These are phyloP conservation scores for Scutellaria baicalensis DNA, from an alignment of 257 asterid genomes.

Conservation along the genomic window DNA sequence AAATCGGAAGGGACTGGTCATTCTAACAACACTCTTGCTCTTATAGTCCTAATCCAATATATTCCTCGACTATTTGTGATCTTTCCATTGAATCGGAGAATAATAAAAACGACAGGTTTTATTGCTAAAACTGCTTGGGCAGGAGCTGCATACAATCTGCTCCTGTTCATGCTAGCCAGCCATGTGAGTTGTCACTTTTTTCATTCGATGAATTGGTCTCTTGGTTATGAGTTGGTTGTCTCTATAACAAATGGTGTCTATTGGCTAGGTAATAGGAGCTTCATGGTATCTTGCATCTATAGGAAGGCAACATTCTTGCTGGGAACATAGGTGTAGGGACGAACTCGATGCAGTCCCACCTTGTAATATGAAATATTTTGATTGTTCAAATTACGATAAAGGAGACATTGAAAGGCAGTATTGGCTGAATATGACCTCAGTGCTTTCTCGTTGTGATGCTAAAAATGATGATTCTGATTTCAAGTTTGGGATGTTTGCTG, in stretches of 20 bases:
- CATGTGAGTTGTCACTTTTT: constrained; percentile 42
- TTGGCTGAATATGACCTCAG: constrained; percentile 62
- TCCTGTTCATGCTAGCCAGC: constrained; percentile 84
- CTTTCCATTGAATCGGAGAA: constrained; percentile 64
- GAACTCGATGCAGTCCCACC: constrained; percentile 43
- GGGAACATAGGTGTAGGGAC: constrained; percentile 48
- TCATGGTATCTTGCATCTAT: constrained; percentile 91
- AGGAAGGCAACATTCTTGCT: constrained; percentile 82
- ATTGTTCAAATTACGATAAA: constrained; percentile 27
- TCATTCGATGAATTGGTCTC: neutral
- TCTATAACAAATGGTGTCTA: neutral
- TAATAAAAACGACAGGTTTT: constrained; percentile 79
- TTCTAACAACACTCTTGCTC: constrained; percentile 74
- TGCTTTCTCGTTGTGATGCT: constrained; percentile 61
- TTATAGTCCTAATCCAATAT: constrained; percentile 83
- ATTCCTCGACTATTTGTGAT: constrained; percentile 74
- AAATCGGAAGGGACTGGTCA: constrained; percentile 56
- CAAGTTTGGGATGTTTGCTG: constrained; percentile 95
- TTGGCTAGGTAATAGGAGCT: constrained; percentile 71
- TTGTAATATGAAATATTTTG: constrained; percentile 47
- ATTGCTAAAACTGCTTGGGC: constrained; percentile 98
- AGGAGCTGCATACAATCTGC: constrained; percentile 90
- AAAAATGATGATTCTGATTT: constrained; percentile 66
- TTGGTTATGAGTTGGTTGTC: neutral
- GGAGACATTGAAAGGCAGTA: constrained; percentile 19